Percentiles rank a stretch among this genome's conserved stretches.
phyloP scores from a whole-genome alignment of 1,284 basidiomycete species.

The Gastroboletus turbinatus region DNA sequence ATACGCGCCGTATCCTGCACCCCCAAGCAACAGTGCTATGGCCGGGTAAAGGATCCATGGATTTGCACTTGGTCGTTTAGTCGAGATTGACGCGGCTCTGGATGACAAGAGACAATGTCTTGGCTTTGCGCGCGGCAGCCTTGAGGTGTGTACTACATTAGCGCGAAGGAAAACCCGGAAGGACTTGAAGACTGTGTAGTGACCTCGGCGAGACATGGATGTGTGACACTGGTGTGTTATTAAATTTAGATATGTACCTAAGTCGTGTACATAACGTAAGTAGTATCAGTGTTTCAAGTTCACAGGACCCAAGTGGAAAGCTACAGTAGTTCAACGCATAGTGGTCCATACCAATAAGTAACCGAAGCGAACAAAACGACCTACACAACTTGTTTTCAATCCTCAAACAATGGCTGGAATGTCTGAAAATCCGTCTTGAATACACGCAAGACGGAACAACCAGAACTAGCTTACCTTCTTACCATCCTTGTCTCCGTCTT shows the following conservation, averaged over 20 bases:
- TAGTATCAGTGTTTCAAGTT: neutral
- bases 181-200: constrained; percentile 13
- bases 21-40: constrained; percentile 28
- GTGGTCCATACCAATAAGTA: neutral
- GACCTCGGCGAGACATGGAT: constrained; percentile 23
- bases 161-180: constrained; percentile 13
- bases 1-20: constrained; percentile 52
- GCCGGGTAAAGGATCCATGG: constrained; percentile 28
- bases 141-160: constrained; percentile 6
- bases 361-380: neutral
- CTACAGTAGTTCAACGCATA: neutral
- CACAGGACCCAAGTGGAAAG: neutral
- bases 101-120: constrained; percentile 16
- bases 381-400: constrained; percentile 37
- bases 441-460: neutral
- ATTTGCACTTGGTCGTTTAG: constrained; percentile 8
- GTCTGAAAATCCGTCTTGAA: constrained; percentile 32
- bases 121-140: constrained; percentile 1
- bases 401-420: constrained; percentile 68
- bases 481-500: constrained; percentile 32
- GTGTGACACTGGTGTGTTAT: neutral
- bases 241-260: neutral
- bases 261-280: neutral
- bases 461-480: constrained; percentile 36
- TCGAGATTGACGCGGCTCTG: neutral